phyloP scores from a whole-genome alignment of 768 basidiomycete species.

The Clathrus columnatus region DNA sequence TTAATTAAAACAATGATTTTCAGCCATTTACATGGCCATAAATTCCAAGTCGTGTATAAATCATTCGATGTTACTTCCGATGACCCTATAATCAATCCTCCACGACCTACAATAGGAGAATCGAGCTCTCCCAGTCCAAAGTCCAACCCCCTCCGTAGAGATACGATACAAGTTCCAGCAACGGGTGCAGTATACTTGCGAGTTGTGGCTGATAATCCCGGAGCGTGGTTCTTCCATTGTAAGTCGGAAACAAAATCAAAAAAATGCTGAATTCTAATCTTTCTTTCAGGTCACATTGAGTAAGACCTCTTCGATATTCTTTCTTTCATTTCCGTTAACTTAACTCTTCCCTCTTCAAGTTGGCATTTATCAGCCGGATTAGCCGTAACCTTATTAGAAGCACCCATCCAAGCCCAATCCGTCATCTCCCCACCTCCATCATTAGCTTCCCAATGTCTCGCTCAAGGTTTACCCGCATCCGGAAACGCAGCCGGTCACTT shows the following conservation, averaged over 20 bases:
- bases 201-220: slow-evolving; percentile 85
- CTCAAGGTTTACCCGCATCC: slow-evolving; percentile 44
- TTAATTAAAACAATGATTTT: no score
- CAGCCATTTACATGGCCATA: slow-evolving; percentile 90
- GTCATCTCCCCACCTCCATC: slow-evolving; percentile 40
- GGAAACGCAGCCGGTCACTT: slow-evolving; percentile 87
- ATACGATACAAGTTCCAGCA: slow-evolving; percentile 73
- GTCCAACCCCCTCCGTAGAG: slow-evolving; percentile 84
- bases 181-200: slow-evolving; percentile 64
- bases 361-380: slow-evolving; percentile 84
- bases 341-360: slow-evolving; percentile 38
- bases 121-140: slow-evolving; percentile 51
- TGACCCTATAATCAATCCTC: slow-evolving; percentile 74
- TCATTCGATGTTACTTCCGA: slow-evolving; percentile 59
- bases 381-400: slow-evolving; percentile 77
- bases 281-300: slow-evolving; percentile 15
- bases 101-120: slow-evolving; percentile 29
- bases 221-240: slow-evolving; percentile 83
- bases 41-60: slow-evolving; percentile 71
- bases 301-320: background rate
- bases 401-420: slow-evolving; percentile 63
- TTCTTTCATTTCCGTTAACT: background rate
- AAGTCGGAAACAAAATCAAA: slow-evolving; percentile 21
- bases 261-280: background rate
- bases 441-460: slow-evolving; percentile 65